Base-by-base conservation (phyloP, 768 basidiomycete genomes). In the Suillus placidus region DNA sequence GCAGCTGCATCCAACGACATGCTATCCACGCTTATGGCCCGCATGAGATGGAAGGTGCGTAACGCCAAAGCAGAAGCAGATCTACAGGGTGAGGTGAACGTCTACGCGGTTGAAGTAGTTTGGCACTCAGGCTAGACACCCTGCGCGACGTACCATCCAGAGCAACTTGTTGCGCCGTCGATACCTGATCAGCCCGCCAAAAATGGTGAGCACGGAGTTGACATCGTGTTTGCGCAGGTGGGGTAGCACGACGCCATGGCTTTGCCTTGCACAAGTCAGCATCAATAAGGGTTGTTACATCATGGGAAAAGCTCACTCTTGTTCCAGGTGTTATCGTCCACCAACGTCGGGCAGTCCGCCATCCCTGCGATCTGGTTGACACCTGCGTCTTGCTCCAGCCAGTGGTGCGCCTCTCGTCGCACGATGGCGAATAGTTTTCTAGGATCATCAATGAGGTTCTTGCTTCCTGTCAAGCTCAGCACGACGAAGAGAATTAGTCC, bases 271-370 rank as follows among this genome's bases (percentile, higher is more conserved):
- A 54, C 65, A 45, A 68, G 43, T 66, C 63, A 71, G 49, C n/a
- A 52, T 32, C 42, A 60, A 60, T 37, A n/a, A 14, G 20, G 54
- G 14, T 61, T 63, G 9, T 47, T 34, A 47, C 63, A 40, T 20
- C 67, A 18, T 62, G 57, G 23, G 42, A 1, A 49, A 35, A 3
- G 84, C 93, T 73, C 73, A 93, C 95, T 99, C 80, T 99, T 99
- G 79, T 99, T 99, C 97, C 97, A 98, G 0, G 97, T 99, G 76
- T 99, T 98, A 80, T 99, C 98, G 78, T 99, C 97, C 26, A 99
- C 97, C 70, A 99, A 80, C 1, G 97, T 99, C 18, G 95, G 90
- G 54, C 97, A 82, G 79, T 98, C 95, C 32, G 97, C 95, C 93
- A 98, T 97, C 45, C 97, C 97, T 47, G 97, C 97, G 73, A 99